Percentiles rank a stretch among this genome's conserved stretches.
Evolutionary conservation across 179 eudicot genomes (phyloP).

Genomic region (Spergularia azorica): DNA sequence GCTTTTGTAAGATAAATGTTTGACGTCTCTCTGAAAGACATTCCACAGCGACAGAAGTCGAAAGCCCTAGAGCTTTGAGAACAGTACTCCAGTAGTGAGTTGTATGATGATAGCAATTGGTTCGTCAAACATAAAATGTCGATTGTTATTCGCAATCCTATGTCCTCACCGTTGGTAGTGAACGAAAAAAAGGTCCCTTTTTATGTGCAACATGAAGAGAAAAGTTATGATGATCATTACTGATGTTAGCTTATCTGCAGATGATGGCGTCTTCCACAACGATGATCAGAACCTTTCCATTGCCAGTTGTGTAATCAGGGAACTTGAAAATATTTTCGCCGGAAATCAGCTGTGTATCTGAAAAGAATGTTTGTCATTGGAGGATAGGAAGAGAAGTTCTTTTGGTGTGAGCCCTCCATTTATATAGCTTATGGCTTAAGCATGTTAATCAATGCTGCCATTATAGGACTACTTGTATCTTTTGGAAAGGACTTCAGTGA

Average conservation of each 20-base stretch:
- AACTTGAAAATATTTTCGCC: constrained; percentile 19
- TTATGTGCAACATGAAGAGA: background rate
- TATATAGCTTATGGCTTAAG: constrained; percentile 14
- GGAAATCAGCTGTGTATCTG: constrained; percentile 13
- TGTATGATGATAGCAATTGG: background rate
- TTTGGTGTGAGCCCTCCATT: constrained; percentile 1
- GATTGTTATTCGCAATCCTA: constrained; percentile 1
- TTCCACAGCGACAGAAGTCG: constrained; percentile 8
- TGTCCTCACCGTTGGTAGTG: constrained; percentile 19
- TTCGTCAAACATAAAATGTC: constrained; percentile 8
- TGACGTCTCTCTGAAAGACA: constrained; percentile 4
- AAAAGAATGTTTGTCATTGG: constrained; percentile 22
- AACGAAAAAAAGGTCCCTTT: constrained; percentile 5
- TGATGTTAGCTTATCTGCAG: constrained; percentile 32
- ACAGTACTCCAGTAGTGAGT: background rate
- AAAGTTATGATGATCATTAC: constrained; percentile 13
- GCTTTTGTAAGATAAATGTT: constrained; percentile 1
- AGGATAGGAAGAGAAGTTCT: constrained; percentile 9
- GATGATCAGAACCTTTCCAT: background rate
- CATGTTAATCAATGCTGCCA: constrained; percentile 15
- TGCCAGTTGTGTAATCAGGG: constrained; percentile 12
- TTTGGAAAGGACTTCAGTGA: no score
- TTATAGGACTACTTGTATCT: no score
- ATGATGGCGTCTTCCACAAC: constrained; percentile 9
- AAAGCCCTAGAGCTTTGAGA: constrained; percentile 12